Base-by-base conservation (phyloP, 345 rosid species). In the Bretschneidera sinensis region DNA sequence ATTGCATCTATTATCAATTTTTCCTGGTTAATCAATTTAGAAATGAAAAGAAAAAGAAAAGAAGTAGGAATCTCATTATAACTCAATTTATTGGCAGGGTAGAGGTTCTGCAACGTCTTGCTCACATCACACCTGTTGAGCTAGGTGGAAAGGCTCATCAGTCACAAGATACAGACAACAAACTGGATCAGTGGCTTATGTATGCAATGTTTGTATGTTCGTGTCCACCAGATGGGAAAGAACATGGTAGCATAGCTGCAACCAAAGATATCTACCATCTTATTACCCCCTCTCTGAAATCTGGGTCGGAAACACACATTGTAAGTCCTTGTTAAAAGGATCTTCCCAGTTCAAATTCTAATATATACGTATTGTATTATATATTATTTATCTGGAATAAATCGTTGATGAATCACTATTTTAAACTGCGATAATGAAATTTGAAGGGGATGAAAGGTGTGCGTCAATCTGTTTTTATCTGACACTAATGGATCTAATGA, bases 131-230 rank as follows among this genome's bases (percentile, higher is more conserved):
- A 54, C 99, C 99, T 50, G 73, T 70, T 72, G 99, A 94, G 73
- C 68, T 94, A 59, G 99, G 99, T 52, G 99, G 92, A 74, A 94
- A 84, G 82, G 90, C 95, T 66, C 83, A 72, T 76, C 91, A 85
- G 72, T 76, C 95, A 57, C 97, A 81, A 77, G 99, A 94, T 78
- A 76, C 81, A 57, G 99, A 94, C 72, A 87, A 78, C 77, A 90
- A 90, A 75, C 83, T 86, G 73, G 99, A 94, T 72, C 99, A 94
- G 73, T 90, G 99, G 99, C 92, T 90, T 63, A 76, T 94, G 79
- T 94, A 94, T 71, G 89, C 97, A 50, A 83, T 88, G 88, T 94
- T 90, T 74, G 80, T 92, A 45, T 94, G 99, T 74, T 90, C 99
- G 9, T 94, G 99, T 71, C 97, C 96, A 33, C 96, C 92, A 48